Conservation (phyloP, 2,329 filamentous ascomycete genomes). For the Cryphonectria naterciae region DNA sequence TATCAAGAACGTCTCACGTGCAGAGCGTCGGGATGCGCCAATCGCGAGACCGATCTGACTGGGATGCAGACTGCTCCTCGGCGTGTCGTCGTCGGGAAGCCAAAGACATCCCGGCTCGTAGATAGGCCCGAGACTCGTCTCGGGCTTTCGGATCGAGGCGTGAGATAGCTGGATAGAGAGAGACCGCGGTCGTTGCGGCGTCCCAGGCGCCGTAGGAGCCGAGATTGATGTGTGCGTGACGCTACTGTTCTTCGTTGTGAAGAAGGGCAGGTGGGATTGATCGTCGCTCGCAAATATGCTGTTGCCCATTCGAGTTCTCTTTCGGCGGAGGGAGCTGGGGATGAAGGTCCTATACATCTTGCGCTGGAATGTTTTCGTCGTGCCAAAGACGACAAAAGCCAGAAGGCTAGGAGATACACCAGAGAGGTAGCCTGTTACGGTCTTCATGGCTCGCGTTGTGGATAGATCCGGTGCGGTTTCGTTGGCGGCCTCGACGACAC, state of each 20-base stretch:
- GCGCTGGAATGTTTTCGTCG: constrained; percentile 34
- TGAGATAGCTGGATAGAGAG: background rate
- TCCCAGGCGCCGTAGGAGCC: background rate
- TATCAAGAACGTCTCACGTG: background rate
- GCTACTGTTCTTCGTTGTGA: constrained; percentile 10
- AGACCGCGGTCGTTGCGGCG: constrained; percentile 3
- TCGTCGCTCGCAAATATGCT: constrained; percentile 5
- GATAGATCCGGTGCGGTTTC: constrained; percentile 24
- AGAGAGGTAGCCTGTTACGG: constrained; percentile 34
- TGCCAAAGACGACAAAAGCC: constrained; percentile 35
- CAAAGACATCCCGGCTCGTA: constrained; percentile 8
- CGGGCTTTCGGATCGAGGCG: constrained; percentile 11
- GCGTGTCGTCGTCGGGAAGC: constrained; percentile 13
- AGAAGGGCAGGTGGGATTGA: constrained; percentile 9
- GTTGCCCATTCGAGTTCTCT: background rate
- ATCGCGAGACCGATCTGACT: constrained; percentile 23
- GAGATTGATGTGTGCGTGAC: background rate
- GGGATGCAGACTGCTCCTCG: constrained; percentile 4
- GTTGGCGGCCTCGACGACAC: constrained; percentile 43
- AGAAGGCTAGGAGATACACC: constrained; percentile 34
- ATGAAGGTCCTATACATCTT: constrained; percentile 32
- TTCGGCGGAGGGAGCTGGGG: constrained; percentile 21
- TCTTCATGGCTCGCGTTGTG: constrained; percentile 20
- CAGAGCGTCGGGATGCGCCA: background rate
- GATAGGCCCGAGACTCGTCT: constrained; percentile 13